Base-by-base conservation (phyloP, 2,329 filamentous ascomycete genomes). In the Cyphellophora attinorum region DNA sequence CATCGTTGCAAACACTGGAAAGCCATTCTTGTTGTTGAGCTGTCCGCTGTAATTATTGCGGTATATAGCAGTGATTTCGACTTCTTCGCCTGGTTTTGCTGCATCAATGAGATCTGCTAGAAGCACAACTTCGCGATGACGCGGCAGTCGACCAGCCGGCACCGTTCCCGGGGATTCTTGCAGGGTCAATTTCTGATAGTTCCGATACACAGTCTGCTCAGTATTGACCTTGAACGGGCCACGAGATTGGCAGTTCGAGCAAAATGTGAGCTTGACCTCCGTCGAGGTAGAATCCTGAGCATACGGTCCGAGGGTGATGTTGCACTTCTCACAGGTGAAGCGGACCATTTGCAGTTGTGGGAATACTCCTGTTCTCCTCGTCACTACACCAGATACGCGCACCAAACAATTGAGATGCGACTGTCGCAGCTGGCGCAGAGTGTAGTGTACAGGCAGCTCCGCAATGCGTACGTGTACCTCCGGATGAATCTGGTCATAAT, bases 331-430 rank as follows among this genome's bases (percentile, higher is more conserved):
- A 62, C 91, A 98, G 63, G 95, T 85, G 54, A 98, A 96, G 63
- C 95, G 94, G 64, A 98, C 85, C 59, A 96, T 95, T 60, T 96
- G 96, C 41, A 98, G 69, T 63, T 98, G 91, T 3, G 91, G 91
- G 58, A 98, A 98, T 31, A 98, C 93, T 37, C 91, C 91, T 16
- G 81, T 93, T 47, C 91, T 77, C 44, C 91, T 79, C 19, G 91
- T 98, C 17, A 98, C 91, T 4, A 98, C 91, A 47, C 91, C 91
- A 49, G 82, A 88, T 35, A 98, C 91, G 34, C 89, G 80, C 25
- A 98, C 84, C 28, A 98, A 70, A 51, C 88, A 94, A 68, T 98
- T 98, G 40, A 98, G 73, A 54, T 98, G 93, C 3, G 81, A 85
- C 61, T 98, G 91, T 41, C 91, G 85, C 29, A 98, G 72, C 58